Evolutionary conservation across 805 yeast species (phyloP).

Genomic region (Pichia thaimueangensis): DNA sequence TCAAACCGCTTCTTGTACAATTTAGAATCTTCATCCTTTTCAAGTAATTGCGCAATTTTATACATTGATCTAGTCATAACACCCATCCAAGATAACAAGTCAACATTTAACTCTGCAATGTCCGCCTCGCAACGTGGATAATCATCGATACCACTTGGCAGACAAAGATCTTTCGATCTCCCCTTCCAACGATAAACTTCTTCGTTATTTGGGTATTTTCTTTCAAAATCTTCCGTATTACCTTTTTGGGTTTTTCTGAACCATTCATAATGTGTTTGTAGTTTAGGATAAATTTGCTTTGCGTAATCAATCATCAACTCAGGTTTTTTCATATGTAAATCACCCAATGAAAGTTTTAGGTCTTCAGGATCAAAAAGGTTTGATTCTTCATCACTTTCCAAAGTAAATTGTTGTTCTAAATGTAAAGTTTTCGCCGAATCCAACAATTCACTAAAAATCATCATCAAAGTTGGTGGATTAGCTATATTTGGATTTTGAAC

Average conservation of each 20-base stretch:
- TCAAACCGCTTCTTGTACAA: slow-evolving; percentile 46
- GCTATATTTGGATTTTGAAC: slow-evolving; percentile 87
- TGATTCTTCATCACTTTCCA: slow-evolving; percentile 16
- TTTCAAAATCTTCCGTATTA: slow-evolving; percentile 60
- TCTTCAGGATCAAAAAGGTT: slow-evolving; percentile 21
- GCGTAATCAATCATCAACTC: slow-evolving; percentile 56
- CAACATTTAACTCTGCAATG: slow-evolving; percentile 85
- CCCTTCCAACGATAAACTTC: slow-evolving; percentile 95
- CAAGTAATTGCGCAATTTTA: slow-evolving; percentile 60
- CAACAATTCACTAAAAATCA: slow-evolving; percentile 56
- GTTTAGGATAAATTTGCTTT: slow-evolving; percentile 62
- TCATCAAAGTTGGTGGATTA: slow-evolving; percentile 90
- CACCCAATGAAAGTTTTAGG: slow-evolving; percentile 34
- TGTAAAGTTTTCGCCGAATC: slow-evolving; percentile 24
- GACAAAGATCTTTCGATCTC: slow-evolving; percentile 73
- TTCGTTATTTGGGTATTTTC: slow-evolving; percentile 40
- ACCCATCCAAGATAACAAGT: slow-evolving; percentile 88
- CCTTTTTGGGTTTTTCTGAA: slow-evolving; percentile 79
- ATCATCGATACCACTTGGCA: slow-evolving; percentile 93
- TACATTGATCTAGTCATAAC: slow-evolving; percentile 82
- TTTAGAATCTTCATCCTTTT: slow-evolving; percentile 50
- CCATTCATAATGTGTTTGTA: slow-evolving; percentile 77
- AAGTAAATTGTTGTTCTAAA: slow-evolving; percentile 14
- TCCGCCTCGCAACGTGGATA: slow-evolving; percentile 89
- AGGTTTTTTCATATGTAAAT: slow-evolving; percentile 50